Percentiles rank a stretch among this genome's conserved stretches.
Conservation (phyloP, 2,329 filamentous ascomycete genomes). For the Metarhizium sp. region DNA sequence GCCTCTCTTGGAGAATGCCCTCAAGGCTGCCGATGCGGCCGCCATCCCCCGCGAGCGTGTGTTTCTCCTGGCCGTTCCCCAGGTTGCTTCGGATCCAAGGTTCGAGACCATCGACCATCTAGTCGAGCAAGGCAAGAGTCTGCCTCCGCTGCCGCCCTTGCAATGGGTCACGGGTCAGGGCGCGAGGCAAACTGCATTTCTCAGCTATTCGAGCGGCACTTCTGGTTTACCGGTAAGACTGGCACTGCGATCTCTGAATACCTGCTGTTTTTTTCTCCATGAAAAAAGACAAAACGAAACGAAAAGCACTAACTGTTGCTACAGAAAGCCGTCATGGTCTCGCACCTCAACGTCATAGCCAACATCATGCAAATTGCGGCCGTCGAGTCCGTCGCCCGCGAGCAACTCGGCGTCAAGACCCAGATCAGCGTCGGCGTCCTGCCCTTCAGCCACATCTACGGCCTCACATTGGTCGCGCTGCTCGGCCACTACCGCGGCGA, state of each 20-base stretch:
- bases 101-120: slow-evolving; percentile 61
- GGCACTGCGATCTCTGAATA: not conserved
- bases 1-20: slow-evolving; percentile 53
- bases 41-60: slow-evolving; percentile 55
- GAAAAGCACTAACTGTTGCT: not conserved
- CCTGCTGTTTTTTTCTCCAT: not conserved
- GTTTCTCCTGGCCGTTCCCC: slow-evolving; percentile 60
- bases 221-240: slow-evolving; percentile 60
- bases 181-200: slow-evolving; percentile 58
- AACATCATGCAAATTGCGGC: slow-evolving; percentile 57
- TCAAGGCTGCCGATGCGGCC: slow-evolving; percentile 53
- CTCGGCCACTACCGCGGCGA: slow-evolving; percentile 61
- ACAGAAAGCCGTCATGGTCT: slow-evolving; percentile 77
- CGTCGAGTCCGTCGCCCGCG: slow-evolving; percentile 30
- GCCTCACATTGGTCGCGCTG: slow-evolving; percentile 62
- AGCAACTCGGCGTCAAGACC: slow-evolving; percentile 25
- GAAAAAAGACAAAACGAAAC: too few relatives aligned
- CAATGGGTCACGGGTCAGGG: slow-evolving; percentile 57
- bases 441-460: slow-evolving; percentile 76
- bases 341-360: slow-evolving; percentile 68
- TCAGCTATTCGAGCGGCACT: slow-evolving; percentile 75
- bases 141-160: slow-evolving; percentile 44
- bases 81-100: slow-evolving; percentile 37
- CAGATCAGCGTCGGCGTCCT: slow-evolving; percentile 56
- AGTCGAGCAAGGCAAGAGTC: slow-evolving; percentile 46